phyloP scores from a whole-genome alignment of 2,329 filamentous ascomycete species.

The Cercospora sesami region DNA sequence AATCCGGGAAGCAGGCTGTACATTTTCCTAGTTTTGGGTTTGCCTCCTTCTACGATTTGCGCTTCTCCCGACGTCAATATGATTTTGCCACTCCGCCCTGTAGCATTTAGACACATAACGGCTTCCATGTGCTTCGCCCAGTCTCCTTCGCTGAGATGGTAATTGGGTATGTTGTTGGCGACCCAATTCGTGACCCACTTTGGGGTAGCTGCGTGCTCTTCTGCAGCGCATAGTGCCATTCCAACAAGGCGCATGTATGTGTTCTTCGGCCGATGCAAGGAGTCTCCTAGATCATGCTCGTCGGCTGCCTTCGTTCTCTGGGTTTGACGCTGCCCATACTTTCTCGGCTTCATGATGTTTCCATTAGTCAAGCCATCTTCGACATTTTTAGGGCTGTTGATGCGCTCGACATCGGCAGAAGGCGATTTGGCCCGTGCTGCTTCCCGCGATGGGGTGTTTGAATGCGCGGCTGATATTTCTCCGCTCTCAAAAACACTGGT shows the following conservation, averaged over 20 bases:
- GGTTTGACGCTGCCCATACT: background rate
- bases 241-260: conserved; percentile 31
- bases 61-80: background rate
- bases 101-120: conserved; percentile 21
- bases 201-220: conserved; percentile 26
- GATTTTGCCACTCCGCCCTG: conserved; percentile 12
- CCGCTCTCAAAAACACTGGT: background rate
- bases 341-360: background rate
- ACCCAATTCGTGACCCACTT: conserved; percentile 34
- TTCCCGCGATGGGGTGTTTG: background rate
- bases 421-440: background rate
- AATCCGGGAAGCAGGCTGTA: conserved; percentile 28
- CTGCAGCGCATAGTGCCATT: conserved; percentile 35
- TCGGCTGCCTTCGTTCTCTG: background rate
- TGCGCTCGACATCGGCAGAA: background rate
- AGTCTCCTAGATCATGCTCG: conserved; percentile 28
- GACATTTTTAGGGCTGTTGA: too few relatives aligned
- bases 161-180: conserved; percentile 32
- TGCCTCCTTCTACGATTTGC: conserved; percentile 5
- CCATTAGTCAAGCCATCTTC: background rate
- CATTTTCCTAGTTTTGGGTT: background rate
- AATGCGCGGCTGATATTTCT: background rate
- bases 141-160: conserved; percentile 20
- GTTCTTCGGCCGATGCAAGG: conserved; percentile 23
- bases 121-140: conserved; percentile 25